Evolutionary conservation across 169 alveolate species (phyloP), one percentile per base, ranked within the genome.

Genomic region (Fabrea salina): DNA sequence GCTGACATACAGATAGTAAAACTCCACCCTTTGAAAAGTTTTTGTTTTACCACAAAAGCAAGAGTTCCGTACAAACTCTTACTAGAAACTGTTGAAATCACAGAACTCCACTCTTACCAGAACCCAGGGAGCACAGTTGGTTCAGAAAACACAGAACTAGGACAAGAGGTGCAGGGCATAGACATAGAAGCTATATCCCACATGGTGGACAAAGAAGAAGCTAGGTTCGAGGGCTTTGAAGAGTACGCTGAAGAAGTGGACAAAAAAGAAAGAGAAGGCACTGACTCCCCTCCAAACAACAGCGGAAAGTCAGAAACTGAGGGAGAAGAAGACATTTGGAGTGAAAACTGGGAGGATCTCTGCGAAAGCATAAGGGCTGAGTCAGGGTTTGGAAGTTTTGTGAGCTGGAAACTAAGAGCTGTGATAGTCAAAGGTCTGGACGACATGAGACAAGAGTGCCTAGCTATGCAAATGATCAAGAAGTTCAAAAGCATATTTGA

Each of bases 401-500:
- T 16, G 6, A 19, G 59, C 27, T 74, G 81, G 56, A 50, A 74
- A 25, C 70, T 74, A 13, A 49, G 81, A 51, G 71, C 57, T 5
- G 27, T 79, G 33, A 84, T 84, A 22, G 92, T 86, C 67, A 95
- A 95, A 82, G 89, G 91, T 50, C 89, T 86, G 74, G 98, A 95
- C 77, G 97, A 95, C 54, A 80, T 92, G 25, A 79, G 97, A 3
- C 94, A 93, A 72, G 98, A 95, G 75, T 83, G 86, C 5, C 86
- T 95, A 11, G 96, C 95, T 4, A 89, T 95, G 82, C 96, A 95
- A 80, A 59, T 93, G 41, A 94, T 92, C 72, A 83, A 78, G 49
- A 88, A 92, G 47, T 56, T 90, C 43, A 71, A 85, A 51, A 72
- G 81, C 39, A 89, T 95, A 5, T 95, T 93, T 58, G 72, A 81